Base-by-base conservation (phyloP, 2,329 filamentous ascomycete genomes). In the Talaromyces sp. region DNA sequence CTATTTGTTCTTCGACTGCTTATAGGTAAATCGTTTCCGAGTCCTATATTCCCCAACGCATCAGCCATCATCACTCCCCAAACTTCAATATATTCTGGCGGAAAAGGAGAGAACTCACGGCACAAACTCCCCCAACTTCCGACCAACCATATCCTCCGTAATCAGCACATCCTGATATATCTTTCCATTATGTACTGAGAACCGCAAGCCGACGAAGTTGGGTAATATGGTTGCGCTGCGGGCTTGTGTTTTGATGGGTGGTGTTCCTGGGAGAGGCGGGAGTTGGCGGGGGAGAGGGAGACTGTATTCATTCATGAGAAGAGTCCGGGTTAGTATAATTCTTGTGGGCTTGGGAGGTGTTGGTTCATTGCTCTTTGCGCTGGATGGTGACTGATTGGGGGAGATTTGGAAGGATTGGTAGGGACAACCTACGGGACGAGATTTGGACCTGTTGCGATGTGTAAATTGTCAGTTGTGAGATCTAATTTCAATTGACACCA, bases 61-160 rank as follows among this genome's bases (percentile, higher is more conserved):
- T 59, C 36, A 27, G 19, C 6, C 53, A 19, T 56, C 29, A 54
- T 7, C 27, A 17, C 3, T 15, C 8, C 29, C 49, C 40, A 51
- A 11, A 64, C n/a, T 4, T 36, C 31, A 40, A 19, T 22, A 11
- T 43, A 3, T 51, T 34, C 8, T 13, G 10, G 15, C 22, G 49
- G 49, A 51, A 36, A 63, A 63, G 34, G 1, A 45, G 58, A 51
- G 51, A 59, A 87, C 92, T 74, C 86, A 97, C 93, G 87, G 83
- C 68, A 92, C 89, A 77, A 97, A 97, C 80, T 97, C 93, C 72
- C 93, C 93, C 71, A 97, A 84, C 81, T 97, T 97, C 79, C 95
- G 91, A 63, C 93, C 93, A 59, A 97, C 93, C 93, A 97, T 97
- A 74, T 97, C 91, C 77, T 97, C 93, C 17, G 93, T 96, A 69